Base-by-base conservation (phyloP, 164 flowering plant genomes). In the Sedum album region DNA sequence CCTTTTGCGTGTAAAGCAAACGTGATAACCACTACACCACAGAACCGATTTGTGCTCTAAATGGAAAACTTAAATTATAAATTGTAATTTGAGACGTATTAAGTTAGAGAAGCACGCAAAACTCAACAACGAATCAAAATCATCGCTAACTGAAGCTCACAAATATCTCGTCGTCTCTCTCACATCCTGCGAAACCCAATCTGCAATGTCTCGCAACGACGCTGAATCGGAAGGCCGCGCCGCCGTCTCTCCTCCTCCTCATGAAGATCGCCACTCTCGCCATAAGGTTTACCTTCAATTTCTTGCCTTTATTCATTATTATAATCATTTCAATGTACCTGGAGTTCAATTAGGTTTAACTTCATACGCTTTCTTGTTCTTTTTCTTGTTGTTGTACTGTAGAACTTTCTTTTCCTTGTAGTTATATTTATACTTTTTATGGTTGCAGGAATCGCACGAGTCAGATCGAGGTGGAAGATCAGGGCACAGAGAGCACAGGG, bases 401-500 rank as follows among this genome's bases (percentile, higher is more conserved):
- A 11, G 14, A 38, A 20, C 1, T 65, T 36, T 4, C 0, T 26
- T 38, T 39, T 44, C 26, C 3, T 21, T 61, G 65, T 61, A 1
- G 20, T 39, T 31, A 36, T 26, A 21, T 36, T 35, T 65, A n/a
- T n/a, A 23, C 46, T 6, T n/a, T 65, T 23, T 65, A 30, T 41
- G 46, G 26, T 80, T 78, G 87, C 71, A 60, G 17, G 72, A 74
- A 65, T 79, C 79, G 41, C 81, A 72, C 69, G 85, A 80, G 51
- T 74, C 76, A 41, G 81, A 82, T 51, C 72, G 66, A 66, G 87
- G 80, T 49, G 82, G 79, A 51, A 83, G 75, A 69, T 66, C 75
- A 3, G 79, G 80, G 75, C 66, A 65, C 66, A 79, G 80, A 75
- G 85, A 79, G 39, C 66, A 74, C 44, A 74, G 72, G 44, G 76